Conservation (phyloP, 768 basidiomycete genomes). For the Sporobolomyces roseus region DNA sequence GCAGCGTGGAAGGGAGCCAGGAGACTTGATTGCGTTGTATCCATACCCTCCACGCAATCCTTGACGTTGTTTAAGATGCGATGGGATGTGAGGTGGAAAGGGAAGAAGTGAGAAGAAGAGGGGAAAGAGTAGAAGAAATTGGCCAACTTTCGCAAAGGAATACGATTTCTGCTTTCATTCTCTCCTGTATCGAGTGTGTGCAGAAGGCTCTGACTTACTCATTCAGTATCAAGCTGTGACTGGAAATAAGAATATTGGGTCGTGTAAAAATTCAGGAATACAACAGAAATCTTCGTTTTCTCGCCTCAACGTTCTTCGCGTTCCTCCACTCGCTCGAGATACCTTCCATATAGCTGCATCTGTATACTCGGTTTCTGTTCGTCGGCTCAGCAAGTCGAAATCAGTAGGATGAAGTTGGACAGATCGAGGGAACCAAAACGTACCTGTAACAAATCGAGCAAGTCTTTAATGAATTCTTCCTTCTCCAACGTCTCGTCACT, state of each 20-base stretch:
- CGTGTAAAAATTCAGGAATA: no score
- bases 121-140: no score
- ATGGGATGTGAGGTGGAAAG: background rate
- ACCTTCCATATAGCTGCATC: constrained; percentile 37
- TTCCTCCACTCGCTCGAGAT: constrained; percentile 31
- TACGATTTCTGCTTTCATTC: no score
- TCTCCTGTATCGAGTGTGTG: no score
- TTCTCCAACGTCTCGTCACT: background rate
- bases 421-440: background rate
- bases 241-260: no score
- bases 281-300: no score
- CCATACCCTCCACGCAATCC: background rate
- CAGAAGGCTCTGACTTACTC: no score
- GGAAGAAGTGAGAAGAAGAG: background rate
- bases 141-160: no score
- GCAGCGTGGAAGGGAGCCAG: background rate
- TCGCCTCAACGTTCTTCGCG: background rate
- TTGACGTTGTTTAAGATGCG: background rate
- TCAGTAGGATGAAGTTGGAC: no score
- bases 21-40: background rate
- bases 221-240: no score
- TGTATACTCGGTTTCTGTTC: constrained; percentile 24
- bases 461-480: constrained; percentile 19
- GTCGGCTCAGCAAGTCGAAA: no score
- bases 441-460: constrained; percentile 23